phyloP scores from a whole-genome alignment of 148 eudicot genomes.

The Polygonum aviculare region DNA sequence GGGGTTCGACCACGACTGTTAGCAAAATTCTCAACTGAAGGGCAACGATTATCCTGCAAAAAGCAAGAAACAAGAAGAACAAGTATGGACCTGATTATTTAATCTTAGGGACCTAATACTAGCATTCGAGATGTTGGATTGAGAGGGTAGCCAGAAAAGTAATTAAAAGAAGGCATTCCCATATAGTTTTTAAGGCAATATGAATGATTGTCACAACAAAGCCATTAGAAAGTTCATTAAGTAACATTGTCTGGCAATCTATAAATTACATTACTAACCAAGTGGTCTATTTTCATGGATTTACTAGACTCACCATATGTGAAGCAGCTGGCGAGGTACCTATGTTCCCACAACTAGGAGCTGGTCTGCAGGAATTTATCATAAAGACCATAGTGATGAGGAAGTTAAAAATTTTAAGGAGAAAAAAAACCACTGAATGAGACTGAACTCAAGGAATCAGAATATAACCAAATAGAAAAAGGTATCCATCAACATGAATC shows the following conservation, averaged over 20 bases:
- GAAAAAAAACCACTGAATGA: background rate
- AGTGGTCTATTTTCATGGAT: background rate
- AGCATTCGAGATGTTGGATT: background rate
- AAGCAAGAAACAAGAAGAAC: background rate
- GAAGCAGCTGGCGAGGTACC: conserved; percentile 19
- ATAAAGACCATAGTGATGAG: background rate
- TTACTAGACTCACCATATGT: conserved; percentile 23
- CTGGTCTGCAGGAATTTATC: conserved; percentile 27
- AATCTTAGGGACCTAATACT: background rate
- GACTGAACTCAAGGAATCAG: background rate
- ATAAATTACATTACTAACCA: background rate
- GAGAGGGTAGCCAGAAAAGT: background rate
- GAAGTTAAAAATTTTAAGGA: background rate
- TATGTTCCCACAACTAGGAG: conserved; percentile 21
- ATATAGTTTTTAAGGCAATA: background rate
- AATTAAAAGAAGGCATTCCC: background rate
- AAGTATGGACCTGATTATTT: background rate
- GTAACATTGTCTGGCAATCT: background rate
- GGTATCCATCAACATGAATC: background rate
- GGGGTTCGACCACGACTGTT: conserved; percentile 7
- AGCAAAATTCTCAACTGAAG: conserved; percentile 8
- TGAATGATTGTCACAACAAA: background rate
- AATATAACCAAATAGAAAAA: background rate
- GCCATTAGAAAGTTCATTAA: background rate
- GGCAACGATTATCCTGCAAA: conserved; percentile 5